phyloP scores from a whole-genome alignment of 1,284 basidiomycete species.

The Trametes polyzona region DNA sequence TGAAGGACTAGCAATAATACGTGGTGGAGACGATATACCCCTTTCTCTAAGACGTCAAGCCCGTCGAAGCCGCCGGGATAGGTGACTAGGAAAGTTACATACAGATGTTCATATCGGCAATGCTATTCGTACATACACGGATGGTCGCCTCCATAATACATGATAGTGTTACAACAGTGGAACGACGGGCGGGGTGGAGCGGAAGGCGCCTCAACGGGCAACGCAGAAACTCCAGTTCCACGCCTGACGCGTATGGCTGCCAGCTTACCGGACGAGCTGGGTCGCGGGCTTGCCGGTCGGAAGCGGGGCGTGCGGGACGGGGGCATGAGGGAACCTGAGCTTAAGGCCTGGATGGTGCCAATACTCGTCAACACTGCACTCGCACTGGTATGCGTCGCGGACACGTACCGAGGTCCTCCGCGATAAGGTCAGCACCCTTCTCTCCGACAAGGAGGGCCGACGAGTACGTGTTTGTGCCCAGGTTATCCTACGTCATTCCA shows the following conservation, averaged over 20 bases:
- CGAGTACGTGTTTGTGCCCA: conserved; percentile 75
- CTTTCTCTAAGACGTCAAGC: no score
- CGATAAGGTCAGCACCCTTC: conserved; percentile 65
- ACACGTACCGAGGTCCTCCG: conserved; percentile 63
- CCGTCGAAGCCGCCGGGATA: no score
- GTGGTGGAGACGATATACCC: background rate
- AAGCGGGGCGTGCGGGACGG: conserved; percentile 69
- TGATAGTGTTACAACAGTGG: background rate
- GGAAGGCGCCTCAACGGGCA: background rate
- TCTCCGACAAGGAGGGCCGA: conserved; percentile 70
- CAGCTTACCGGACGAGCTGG: conserved; percentile 38
- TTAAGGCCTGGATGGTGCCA: conserved; percentile 51
- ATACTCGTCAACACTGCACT: background rate
- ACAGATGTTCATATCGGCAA: no score
- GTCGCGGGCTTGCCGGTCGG: conserved; percentile 60
- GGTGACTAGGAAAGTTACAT: no score
- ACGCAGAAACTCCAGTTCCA: no score
- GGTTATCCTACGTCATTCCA: conserved; percentile 52
- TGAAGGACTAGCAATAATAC: no score
- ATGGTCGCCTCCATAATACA: background rate
- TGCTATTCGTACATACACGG: conserved; percentile 10
- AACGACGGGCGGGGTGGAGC: background rate
- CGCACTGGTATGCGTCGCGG: background rate
- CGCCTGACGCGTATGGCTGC: no score
- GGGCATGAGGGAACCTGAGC: conserved; percentile 64